Base-by-base conservation (phyloP, 345 rosid genomes). In the Aurinia saxatilis region DNA sequence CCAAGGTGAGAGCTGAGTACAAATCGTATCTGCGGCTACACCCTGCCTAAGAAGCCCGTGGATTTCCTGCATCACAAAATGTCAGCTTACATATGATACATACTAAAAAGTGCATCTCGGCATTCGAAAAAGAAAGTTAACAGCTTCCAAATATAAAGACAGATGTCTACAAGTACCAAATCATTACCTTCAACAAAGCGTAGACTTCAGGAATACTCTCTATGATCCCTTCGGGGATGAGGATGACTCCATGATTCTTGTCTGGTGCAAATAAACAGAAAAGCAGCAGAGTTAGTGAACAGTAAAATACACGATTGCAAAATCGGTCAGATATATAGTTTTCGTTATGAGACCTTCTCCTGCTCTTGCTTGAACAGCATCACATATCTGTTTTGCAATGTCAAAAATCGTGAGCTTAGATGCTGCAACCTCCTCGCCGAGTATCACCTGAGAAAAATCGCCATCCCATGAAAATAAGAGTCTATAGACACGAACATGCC, bases 371-470 rank as follows among this genome's bases (percentile, higher is more conserved):
- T 86, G 96, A 70, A 95, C 91, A 17, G 99, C 97, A 80, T 95
- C 99, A 39, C 99, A 95, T 49, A 90, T 81, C 77, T 90, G 91
- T 62, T 69, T 81, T 29, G 99, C 81, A 41, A 95, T 61, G 76
- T 95, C 99, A 71, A 90, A 90, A 60, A 93, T 84, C 10, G 99
- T 93, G 75, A 93, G 84, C 84, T 93, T 90, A 40, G 99, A 93
- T 54, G 97, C 96, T 65, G 99, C 95, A 53, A 93, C 95, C 77
- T 93, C 99, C 83, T 93, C 99, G 4, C 96, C 99, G 33, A 93
- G 85, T 67, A 90, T 80, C 41, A 90, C 96, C 99, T 90, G 80
- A 18, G 58, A 55, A 48, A 48, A 66, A 38, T 13, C 21, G 55
- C 23, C 23, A 72, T 34, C 38, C 18, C 41, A 55, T 7, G 10